Evolutionary conservation across 768 basidiomycete genomes (phyloP).

Genomic region (Lepiota subincarnata): DNA sequence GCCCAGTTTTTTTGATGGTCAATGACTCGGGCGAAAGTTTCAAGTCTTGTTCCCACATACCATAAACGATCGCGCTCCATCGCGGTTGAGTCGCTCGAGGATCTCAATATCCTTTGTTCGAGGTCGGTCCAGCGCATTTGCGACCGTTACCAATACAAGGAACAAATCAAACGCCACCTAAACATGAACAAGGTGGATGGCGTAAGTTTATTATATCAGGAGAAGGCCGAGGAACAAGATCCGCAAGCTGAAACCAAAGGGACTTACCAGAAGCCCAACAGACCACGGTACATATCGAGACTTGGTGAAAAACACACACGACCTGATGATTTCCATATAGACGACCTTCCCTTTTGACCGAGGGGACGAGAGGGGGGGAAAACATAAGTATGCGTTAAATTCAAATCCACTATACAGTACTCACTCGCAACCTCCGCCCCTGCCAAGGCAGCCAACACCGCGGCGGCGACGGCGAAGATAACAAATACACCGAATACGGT

Average conservation of each 20-base stretch:
- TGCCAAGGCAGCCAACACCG: background rate
- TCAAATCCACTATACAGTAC: background rate
- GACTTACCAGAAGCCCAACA: background rate
- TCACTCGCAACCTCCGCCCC: background rate
- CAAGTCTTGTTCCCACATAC: background rate
- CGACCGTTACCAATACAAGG: background rate
- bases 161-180: constrained; percentile 5
- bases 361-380: too few relatives aligned
- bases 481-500: background rate
- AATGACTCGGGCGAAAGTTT: background rate
- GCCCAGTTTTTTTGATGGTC: background rate
- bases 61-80: constrained; percentile 4
- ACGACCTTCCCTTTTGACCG: background rate
- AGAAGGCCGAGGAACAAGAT: too few relatives aligned
- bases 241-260: too few relatives aligned
- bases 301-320: constrained; percentile 1
- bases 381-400: background rate
- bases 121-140: constrained; percentile 6
- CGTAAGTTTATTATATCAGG: background rate
- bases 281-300: background rate
- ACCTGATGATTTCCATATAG: background rate
- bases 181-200: background rate
- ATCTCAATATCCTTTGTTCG: constrained; percentile 2
- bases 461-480: background rate
- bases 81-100: constrained; percentile 1